Conservation (phyloP, 768 basidiomycete genomes). For the Hypsizygus marmoreus region DNA sequence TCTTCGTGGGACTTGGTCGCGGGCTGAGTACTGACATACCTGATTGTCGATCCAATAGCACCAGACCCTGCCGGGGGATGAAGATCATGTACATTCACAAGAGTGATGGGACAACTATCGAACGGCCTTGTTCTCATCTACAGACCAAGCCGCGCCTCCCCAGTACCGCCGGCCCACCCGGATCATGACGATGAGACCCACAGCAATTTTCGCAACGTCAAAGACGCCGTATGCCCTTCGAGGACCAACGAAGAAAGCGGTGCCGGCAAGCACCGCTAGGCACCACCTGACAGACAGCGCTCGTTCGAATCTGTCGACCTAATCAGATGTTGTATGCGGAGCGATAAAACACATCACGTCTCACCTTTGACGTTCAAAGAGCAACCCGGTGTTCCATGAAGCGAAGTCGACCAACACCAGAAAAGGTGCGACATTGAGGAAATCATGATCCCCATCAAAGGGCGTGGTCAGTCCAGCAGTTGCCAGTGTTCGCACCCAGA, state of each 20-base stretch:
- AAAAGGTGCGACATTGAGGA: constrained; percentile 64
- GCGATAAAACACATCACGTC: constrained; percentile 13
- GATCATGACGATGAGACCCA: constrained; percentile 46
- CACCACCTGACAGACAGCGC: constrained; percentile 52
- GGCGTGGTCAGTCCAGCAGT: constrained; percentile 79
- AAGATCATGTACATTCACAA: too few relatives aligned
- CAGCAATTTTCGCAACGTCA: constrained; percentile 53
- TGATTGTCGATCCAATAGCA: too few relatives aligned
- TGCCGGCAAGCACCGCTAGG: constrained; percentile 47
- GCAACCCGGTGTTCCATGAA: constrained; percentile 45
- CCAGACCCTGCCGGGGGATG: too few relatives aligned
- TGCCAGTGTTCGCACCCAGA: constrained; percentile 86
- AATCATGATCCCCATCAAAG: constrained; percentile 81
- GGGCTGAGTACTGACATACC: too few relatives aligned
- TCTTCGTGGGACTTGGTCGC: too few relatives aligned
- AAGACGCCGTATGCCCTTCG: constrained; percentile 66
- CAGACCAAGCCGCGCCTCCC: constrained; percentile 41
- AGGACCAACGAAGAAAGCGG: constrained; percentile 71
- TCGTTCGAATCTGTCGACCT: constrained; percentile 38
- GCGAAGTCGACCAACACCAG: constrained; percentile 64
- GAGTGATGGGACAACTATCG: not conserved
- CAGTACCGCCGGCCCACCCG: constrained; percentile 54
- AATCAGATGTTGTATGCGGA: constrained; percentile 8
- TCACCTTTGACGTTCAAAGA: constrained; percentile 47
- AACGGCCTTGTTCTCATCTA: not conserved